Conservation (phyloP, 1,284 basidiomycete species). For the Ceratorhiza oryzae-sativae region DNA sequence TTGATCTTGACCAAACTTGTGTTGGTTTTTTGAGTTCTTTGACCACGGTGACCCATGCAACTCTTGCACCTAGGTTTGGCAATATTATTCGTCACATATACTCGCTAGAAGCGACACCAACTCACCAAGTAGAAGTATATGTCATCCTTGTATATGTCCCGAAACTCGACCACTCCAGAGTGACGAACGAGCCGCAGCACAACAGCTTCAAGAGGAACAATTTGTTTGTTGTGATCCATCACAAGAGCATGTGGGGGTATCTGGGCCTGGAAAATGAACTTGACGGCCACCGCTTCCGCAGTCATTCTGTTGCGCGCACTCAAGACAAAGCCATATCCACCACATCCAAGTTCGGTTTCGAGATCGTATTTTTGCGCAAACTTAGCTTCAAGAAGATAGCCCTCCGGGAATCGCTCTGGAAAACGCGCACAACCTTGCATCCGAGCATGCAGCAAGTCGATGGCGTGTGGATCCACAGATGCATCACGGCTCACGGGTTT, state of each 20-base stretch:
- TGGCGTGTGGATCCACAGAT: background rate
- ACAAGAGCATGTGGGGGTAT: conserved; percentile 83
- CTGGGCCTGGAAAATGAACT: conserved; percentile 89
- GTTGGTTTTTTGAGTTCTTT: conserved; percentile 33
- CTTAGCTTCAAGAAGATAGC: conserved; percentile 67
- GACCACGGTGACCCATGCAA: conserved; percentile 89
- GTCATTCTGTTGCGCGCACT: conserved; percentile 67
- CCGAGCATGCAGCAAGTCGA: background rate
- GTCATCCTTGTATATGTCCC: conserved; percentile 83
- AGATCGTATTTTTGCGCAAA: conserved; percentile 75
- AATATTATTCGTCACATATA: conserved; percentile 24
- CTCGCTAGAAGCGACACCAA: conserved; percentile 39
- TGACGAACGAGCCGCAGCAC: conserved; percentile 78
- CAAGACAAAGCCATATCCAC: conserved; percentile 93
- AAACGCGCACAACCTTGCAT: conserved; percentile 12
- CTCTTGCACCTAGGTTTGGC: conserved; percentile 76
- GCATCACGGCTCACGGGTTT: background rate
- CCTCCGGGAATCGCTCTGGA: conserved; percentile 57
- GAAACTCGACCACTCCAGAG: conserved; percentile 80
- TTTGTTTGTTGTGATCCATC: conserved; percentile 63
- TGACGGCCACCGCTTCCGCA: conserved; percentile 82
- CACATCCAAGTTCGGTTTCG: conserved; percentile 82
- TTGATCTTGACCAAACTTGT: conserved; percentile 7
- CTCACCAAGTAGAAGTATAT: conserved; percentile 86
- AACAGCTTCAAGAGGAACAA: conserved; percentile 81